Percentiles rank a stretch among this genome's conserved stretches.
phyloP scores from a whole-genome alignment of 2,329 filamentous ascomycete species.

The Nothopassalora personata region DNA sequence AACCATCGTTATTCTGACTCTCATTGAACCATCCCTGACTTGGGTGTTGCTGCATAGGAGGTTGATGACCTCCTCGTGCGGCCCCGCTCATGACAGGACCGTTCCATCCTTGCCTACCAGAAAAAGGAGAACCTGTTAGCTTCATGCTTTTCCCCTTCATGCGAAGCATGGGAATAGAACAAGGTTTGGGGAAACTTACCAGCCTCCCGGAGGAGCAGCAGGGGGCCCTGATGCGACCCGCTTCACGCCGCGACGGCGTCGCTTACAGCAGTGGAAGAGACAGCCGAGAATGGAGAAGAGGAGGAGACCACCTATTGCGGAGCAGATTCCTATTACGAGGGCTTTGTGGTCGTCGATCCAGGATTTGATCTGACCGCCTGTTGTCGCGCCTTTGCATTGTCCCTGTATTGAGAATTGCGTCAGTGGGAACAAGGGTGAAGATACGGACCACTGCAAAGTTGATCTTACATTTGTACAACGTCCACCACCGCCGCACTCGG shows the following conservation, averaged over 20 bases:
- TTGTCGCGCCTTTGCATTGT: conserved; percentile 64
- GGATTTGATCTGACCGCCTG: conserved; percentile 62
- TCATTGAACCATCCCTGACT: conserved; percentile 24
- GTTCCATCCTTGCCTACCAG: conserved; percentile 27
- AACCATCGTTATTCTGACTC: conserved; percentile 11
- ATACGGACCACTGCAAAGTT: neutral
- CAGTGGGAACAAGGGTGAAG: conserved; percentile 1
- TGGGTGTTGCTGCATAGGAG: conserved; percentile 18
- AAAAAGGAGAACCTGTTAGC: neutral
- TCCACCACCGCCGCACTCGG: conserved; percentile 74
- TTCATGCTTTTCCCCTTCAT: neutral
- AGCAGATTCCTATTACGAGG: conserved; percentile 74
- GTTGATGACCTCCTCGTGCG: conserved; percentile 2
- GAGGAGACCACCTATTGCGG: conserved; percentile 66
- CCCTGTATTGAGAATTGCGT: conserved; percentile 46
- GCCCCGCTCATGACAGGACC: neutral
- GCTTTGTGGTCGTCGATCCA: conserved; percentile 75
- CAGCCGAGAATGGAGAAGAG: conserved; percentile 66
- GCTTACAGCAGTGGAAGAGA: conserved; percentile 52
- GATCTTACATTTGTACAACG: conserved; percentile 61
- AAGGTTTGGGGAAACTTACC: conserved; percentile 10
- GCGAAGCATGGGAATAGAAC: neutral
- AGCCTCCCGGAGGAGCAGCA: conserved; percentile 26
- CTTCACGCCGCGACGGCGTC: conserved; percentile 25
- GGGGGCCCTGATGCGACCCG: conserved; percentile 16